A percentile compares a stretch with the other conserved stretches of the same genome.
Evolutionary conservation across 2,329 filamentous ascomycete species (phyloP).

Genomic region (Colletotrichum horii): DNA sequence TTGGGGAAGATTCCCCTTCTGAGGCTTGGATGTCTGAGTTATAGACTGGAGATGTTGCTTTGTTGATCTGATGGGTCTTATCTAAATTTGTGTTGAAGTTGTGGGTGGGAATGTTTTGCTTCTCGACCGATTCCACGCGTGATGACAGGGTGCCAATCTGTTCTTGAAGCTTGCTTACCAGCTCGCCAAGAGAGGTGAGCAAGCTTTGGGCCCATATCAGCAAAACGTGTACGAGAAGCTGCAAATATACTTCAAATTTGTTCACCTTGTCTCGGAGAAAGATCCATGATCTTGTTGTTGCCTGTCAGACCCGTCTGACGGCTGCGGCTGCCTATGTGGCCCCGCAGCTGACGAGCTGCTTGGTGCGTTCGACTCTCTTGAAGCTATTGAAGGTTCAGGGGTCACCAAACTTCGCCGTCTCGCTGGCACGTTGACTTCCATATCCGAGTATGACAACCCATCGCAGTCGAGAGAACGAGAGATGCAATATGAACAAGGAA

Average conservation of each 20-base stretch:
- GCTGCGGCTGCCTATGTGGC: background rate
- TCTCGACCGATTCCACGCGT: background rate
- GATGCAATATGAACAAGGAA: slow-evolving; percentile 24
- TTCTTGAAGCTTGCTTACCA: background rate
- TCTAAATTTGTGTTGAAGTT: background rate
- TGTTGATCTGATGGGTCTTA: background rate
- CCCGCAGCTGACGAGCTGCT: background rate
- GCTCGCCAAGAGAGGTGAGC: background rate
- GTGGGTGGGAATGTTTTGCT: background rate
- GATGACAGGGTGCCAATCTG: background rate
- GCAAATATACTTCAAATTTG: background rate
- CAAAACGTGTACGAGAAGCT: background rate
- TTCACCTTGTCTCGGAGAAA: background rate
- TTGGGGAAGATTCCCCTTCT: background rate
- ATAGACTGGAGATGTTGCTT: background rate
- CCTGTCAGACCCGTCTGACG: background rate
- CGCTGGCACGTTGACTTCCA: background rate
- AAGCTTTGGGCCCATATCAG: background rate
- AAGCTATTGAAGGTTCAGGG: background rate
- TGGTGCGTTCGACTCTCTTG: background rate
- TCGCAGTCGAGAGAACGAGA: slow-evolving; percentile 17
- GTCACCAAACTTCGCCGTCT: background rate
- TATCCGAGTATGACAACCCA: background rate
- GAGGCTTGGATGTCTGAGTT: background rate
- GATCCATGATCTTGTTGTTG: background rate